A percentile compares a stretch with the other conserved stretches of the same genome.
phyloP scores from a whole-genome alignment of 2,329 filamentous ascomycete species.

The Xylariales sp. region DNA sequence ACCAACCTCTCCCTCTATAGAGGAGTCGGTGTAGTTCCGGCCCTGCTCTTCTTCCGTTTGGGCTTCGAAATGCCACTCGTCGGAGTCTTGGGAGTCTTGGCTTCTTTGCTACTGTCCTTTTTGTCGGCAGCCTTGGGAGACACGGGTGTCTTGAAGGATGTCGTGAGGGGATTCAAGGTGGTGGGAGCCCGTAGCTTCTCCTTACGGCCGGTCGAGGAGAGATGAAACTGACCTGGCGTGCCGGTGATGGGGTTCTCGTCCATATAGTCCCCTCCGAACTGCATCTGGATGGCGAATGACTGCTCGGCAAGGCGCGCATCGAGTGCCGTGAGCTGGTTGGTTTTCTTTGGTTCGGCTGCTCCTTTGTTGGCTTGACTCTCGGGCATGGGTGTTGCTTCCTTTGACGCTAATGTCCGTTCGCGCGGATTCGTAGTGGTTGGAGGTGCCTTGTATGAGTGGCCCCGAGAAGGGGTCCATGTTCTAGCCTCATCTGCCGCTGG shows the following conservation, averaged over 20 bases:
- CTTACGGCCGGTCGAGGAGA: conserved; percentile 57
- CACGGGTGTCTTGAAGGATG: conserved; percentile 17
- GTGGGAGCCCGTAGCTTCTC: conserved; percentile 25
- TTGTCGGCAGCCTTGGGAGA: conserved; percentile 15
- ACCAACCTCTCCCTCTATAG: conserved; percentile 13
- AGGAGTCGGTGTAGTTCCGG: conserved; percentile 20
- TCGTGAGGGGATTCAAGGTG: conserved; percentile 19
- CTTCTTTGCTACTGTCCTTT: conserved; percentile 23
- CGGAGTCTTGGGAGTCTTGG: conserved; percentile 30
- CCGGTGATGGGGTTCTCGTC: conserved; percentile 66
- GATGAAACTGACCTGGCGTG: conserved; percentile 60
- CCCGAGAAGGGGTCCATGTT: conserved; percentile 50
- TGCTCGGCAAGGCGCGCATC: conserved; percentile 47
- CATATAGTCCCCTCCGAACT: conserved; percentile 60
- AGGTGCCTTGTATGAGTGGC: conserved; percentile 46
- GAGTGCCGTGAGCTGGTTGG: conserved; percentile 14
- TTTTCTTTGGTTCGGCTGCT: conserved; percentile 8
- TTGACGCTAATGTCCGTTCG: conserved; percentile 34
- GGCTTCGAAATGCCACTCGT: conserved; percentile 27
- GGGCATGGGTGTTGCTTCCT: conserved; percentile 44
- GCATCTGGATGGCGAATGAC: conserved; percentile 52
- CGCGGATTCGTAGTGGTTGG: conserved; percentile 18
- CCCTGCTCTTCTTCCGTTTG: conserved; percentile 33
- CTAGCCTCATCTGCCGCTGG: conserved; percentile 45
- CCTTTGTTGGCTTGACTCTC: conserved; percentile 16